Evolutionary conservation across 169 alveolate genomes (phyloP), one percentile per base, ranked within the genome.

Genomic region (Cryptosporidium canis): DNA sequence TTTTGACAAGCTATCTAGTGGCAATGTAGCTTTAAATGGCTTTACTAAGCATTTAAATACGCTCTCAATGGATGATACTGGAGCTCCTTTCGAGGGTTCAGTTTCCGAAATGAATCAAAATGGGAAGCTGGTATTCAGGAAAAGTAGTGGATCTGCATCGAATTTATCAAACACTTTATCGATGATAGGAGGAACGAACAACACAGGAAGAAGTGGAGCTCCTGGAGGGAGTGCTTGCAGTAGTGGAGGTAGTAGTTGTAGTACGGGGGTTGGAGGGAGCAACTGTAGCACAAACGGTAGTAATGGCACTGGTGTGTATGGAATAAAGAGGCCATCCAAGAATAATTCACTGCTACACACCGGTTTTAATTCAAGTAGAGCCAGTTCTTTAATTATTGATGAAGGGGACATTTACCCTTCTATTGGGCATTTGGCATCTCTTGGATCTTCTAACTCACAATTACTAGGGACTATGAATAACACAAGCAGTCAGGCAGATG

Each of bases 321-420:
- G 68, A 61, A 61, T 61, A 21, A 61, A 61, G 21, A 61, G 41
- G 68, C 2, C 68, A 61, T 31, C 68, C 1, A 61, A 33, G 3
- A 35, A 44, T 61, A 33, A 51, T 51, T 51, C 63, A 2, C 63
- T 51, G 6, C 14, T 61, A 16, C 68, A 61, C 1, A 18, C 68
- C 4, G n/a, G 37, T 16, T 61, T 29, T 61, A 16, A 0, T 29
- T 11, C 45, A 0, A 29, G n/a, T 16, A 27, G 68, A 31, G 24
- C 0, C 18, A 61, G 33, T 61, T 31, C 68, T 27, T 61, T 61
- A 35, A 45, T 45, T 6, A 48, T 70, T 51, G 84, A 47, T 7
- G 84, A 70, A 7, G 84, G 39, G 14, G 84, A 70, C 39, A 70
- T 70, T 8, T 70, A 70, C 16, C 67, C 84, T 4, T 70, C 84